Evolutionary conservation across 2,329 filamentous ascomycete species (phyloP).

Genomic region (Iodosphaeria phyllophila): DNA sequence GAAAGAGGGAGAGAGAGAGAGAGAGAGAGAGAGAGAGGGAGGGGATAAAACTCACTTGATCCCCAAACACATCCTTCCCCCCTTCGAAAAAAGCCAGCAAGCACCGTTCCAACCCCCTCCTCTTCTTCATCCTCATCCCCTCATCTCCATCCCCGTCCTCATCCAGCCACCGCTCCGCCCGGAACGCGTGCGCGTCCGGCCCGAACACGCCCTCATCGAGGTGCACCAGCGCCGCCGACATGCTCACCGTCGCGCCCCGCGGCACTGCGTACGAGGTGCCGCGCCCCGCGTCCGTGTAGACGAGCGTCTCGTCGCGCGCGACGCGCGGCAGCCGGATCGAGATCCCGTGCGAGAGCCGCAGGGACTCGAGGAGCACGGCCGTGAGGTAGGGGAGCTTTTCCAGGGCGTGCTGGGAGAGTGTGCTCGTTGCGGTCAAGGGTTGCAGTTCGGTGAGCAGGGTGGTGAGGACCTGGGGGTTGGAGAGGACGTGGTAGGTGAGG

Average conservation of each 20-base stretch:
- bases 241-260: slow-evolving; percentile 17
- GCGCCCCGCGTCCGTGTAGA: slow-evolving; percentile 8
- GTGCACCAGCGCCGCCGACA: slow-evolving; percentile 19
- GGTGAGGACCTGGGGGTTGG: slow-evolving; percentile 12
- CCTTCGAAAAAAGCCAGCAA: slow-evolving; percentile 23
- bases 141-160: too few relatives aligned
- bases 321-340: slow-evolving; percentile 11
- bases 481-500: slow-evolving; percentile 17
- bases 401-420: too few relatives aligned
- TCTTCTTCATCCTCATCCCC: slow-evolving; percentile 8
- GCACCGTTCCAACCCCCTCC: slow-evolving; percentile 15
- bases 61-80: slow-evolving; percentile 22
- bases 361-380: slow-evolving; percentile 17
- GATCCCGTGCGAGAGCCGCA: slow-evolving; percentile 16
- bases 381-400: slow-evolving; percentile 18
- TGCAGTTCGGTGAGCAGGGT: slow-evolving; percentile 13
- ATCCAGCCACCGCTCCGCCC: slow-evolving; percentile 21
- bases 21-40: background rate
- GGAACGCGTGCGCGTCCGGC: slow-evolving; percentile 18
- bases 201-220: slow-evolving; percentile 18
- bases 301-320: slow-evolving; percentile 12
- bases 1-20: too few relatives aligned
- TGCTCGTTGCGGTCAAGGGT: slow-evolving; percentile 11
- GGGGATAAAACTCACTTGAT: slow-evolving; percentile 12
- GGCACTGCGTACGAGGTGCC: slow-evolving; percentile 13